Base-by-base conservation (phyloP, 2,329 filamentous ascomycete genomes). In the Penicillium sumatraense region DNA sequence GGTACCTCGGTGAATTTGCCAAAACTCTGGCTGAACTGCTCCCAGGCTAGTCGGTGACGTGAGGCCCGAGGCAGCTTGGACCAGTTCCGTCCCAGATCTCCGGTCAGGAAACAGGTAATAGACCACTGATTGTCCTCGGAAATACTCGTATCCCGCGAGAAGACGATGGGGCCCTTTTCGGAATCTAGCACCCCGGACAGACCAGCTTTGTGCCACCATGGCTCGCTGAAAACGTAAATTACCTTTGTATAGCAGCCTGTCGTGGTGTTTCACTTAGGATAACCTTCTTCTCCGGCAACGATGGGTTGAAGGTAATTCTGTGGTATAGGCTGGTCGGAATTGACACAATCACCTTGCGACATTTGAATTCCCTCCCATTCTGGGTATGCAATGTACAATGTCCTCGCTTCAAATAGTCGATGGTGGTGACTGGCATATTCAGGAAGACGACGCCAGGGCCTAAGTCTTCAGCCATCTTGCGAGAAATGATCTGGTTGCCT, bases 241-340 rank as follows among this genome's bases (percentile, higher is more conserved):
- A 76, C 77, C 64, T 86, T 85, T 47, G 75, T 78, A 14, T 33
- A 33, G 10, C n/a, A 33, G 6, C 31, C 31, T 3, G 13, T 33
- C 4, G 13, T 14, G 7, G 31, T 14, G 10, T 33, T 33, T 33
- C 31, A 14, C 64, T 60, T 13, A 76, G 51, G 1, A 51, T 53
- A n/a, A 55, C 44, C 46, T 76, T 73, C 5, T 50, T 47, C 0
- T 35, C 14, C 0, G 75, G 73, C 4, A 78, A 64, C 0, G 65
- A 53, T 1, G 83, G 83, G 0, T 70, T 64, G 63, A 84, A 81
- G 3, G 66, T 68, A 23, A 85, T 75, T 5, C 75, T 72, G 10
- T 72, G 70, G 51, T 80, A 77, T 36, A 83, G 68, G 5, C 81
- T 75, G 7, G 76, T 80, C 0, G 82, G 78, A 6, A 84, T 66